Base-by-base conservation (phyloP, 1,284 basidiomycete genomes). In the Naganishia sp. region DNA sequence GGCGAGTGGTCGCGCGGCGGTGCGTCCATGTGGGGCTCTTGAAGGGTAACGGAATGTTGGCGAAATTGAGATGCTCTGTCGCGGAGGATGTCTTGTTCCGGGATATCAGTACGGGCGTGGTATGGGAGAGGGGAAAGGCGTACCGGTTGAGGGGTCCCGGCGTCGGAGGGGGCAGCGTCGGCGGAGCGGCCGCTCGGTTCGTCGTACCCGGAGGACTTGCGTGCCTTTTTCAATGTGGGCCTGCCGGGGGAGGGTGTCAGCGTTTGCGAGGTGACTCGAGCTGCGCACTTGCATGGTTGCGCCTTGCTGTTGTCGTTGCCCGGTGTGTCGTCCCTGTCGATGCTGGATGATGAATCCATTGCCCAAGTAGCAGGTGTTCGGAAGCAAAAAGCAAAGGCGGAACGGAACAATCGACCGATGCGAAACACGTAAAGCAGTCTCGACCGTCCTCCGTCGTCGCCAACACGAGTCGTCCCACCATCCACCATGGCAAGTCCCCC, bases 21-120 rank as follows among this genome's bases (percentile, higher is more conserved):
- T 50, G 57, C n/a, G 25, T 39, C 57, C 57, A 61, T 50, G 32
- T 32, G 0, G 74, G 47, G 57, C 69, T 69, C 67, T 78, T 78
- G 74, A 79, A 80, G 4, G 77, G 75, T 9, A 76, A 72, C 1
- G 78, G 75, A 18, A 67, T 45, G 55, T 78, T 75, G 63, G 71
- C 72, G 67, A 74, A 79, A 60, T 72, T 75, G 15, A 79, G 72
- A 41, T 70, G 54, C 43, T 80, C 79, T 21, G 73, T 74, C 21
- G 32, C 39, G 15, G 47, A 28, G 35, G 45, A 47, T n/a, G 43
- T 35, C 43, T 58, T 6, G 35, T 9, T n/a, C 41, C 3, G 6
- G 39, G 9, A 15, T 4, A 25, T n/a, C 28, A 18, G 32, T 5
- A 41, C 23, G 18, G 11, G 46, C 6, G 11, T 18, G 25, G 32